Evolutionary conservation across 2,329 filamentous ascomycete genomes (phyloP).

Genomic region (Venturia carpophila): DNA sequence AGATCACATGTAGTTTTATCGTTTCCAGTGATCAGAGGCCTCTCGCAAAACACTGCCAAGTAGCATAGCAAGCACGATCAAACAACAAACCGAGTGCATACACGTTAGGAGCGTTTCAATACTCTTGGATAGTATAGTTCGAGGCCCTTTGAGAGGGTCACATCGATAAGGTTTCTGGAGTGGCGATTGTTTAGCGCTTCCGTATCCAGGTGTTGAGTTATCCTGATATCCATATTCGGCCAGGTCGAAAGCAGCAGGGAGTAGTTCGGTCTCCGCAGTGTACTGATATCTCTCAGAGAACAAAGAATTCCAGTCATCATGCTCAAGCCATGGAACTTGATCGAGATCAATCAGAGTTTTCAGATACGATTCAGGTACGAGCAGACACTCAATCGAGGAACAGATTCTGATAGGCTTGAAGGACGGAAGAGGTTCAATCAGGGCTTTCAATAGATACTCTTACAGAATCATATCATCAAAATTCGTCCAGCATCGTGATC

Average conservation of each 20-base stretch:
- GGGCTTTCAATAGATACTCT: background rate
- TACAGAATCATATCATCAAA: background rate
- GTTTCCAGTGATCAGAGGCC: background rate
- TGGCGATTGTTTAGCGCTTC: background rate
- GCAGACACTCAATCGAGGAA: background rate
- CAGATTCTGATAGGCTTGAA: background rate
- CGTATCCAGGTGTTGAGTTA: background rate
- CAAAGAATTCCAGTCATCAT: background rate
- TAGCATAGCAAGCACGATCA: background rate
- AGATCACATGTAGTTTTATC: background rate
- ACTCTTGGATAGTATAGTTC: background rate
- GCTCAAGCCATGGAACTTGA: background rate
- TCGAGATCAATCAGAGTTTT: background rate
- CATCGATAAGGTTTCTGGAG: background rate
- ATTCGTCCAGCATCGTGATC: background rate
- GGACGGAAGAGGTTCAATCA: background rate
- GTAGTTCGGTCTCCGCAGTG: background rate
- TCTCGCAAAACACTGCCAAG: background rate
- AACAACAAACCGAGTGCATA: background rate
- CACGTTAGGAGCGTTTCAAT: background rate
- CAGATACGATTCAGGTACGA: background rate
- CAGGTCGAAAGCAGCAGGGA: background rate
- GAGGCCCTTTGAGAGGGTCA: background rate
- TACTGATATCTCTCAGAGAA: background rate
- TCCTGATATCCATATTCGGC: background rate